Base-by-base conservation (phyloP, 1,284 basidiomycete genomes). In the Papiliotrema flavescens region DNA sequence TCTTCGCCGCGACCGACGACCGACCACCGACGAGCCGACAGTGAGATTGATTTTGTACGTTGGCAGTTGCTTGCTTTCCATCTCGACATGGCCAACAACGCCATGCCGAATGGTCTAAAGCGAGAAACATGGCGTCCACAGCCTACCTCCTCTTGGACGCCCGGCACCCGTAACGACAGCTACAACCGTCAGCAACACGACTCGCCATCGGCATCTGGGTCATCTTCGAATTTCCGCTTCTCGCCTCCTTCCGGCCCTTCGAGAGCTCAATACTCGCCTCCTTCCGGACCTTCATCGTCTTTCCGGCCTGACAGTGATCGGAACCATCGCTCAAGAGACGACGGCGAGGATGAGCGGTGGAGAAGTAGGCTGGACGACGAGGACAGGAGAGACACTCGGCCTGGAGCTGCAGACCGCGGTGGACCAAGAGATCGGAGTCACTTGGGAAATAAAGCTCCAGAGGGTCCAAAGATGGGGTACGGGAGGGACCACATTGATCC, bases 101-200 rank as follows among this genome's bases (percentile, higher is more conserved):
- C 6, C 28, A 32, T 32, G 28, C 28, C 28, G 28, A 32, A 32
- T 11, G 28, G 49, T 20, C 47, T 65, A 2, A 64, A 66, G 48
- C 53, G 64, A 6, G 64, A 66, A 40, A 60, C 61, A 4, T 66
- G 64, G 64, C 34, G 64, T 32, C 64, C 64, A 20, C 20, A 50
- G 50, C 48, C 62, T 48, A 56, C 53, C 19, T 26, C 24, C 22
- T 49, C 53, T 6, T 54, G 51, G 48, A 26, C 50, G 9, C 52
- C 46, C n/a, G 19, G 42, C 11, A 11, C 28, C 15, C 36, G 24
- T 9, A 35, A 14, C 34, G 59, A 36, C 47, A 39, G 23, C 20
- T 55, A 54, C 53, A 42, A 49, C 59, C 54, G 20, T 48, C 58
- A 32, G n/a, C 32, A 48, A 17, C 54, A 57, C 43, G 50, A 54